These are phyloP conservation scores for Coleophoma cylindrospora DNA, from an alignment of 2,329 filamentous ascomycete species.

Conservation along the genomic window DNA sequence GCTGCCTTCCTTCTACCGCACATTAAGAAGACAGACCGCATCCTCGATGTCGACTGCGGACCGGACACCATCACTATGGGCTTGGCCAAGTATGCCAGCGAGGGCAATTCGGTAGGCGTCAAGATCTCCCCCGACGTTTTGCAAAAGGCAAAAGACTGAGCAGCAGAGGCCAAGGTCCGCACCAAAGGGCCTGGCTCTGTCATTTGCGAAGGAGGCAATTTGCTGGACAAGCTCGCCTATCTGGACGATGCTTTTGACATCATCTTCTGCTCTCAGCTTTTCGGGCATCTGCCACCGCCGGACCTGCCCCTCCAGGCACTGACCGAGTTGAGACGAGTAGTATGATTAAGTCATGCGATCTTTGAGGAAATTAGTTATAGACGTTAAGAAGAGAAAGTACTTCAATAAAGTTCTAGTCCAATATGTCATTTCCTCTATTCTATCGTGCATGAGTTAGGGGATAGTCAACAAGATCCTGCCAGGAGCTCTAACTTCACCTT, in stretches of 20 bases:
- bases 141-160: neutral
- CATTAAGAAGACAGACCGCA: slow-evolving; percentile 29
- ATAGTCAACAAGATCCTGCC: too few relatives aligned
- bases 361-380: too few relatives aligned
- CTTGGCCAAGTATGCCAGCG: slow-evolving; percentile 31
- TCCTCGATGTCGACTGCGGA: slow-evolving; percentile 42
- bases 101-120: slow-evolving; percentile 33
- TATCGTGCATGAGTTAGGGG: too few relatives aligned
- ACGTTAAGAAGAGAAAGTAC: too few relatives aligned
- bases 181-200: slow-evolving; percentile 13
- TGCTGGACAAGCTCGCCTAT: slow-evolving; percentile 32
- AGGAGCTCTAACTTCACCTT: too few relatives aligned
- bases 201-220: slow-evolving; percentile 28
- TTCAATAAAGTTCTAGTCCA: too few relatives aligned
- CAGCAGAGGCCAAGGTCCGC: slow-evolving; percentile 1
- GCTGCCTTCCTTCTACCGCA: slow-evolving; percentile 29
- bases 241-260: slow-evolving; percentile 35
- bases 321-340: too few relatives aligned
- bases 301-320: slow-evolving; percentile 11
- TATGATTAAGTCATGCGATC: too few relatives aligned
- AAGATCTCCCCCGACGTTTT: slow-evolving; percentile 25
- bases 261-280: slow-evolving; percentile 36
- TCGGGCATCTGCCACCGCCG: slow-evolving; percentile 33
- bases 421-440: too few relatives aligned
- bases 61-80: slow-evolving; percentile 41